These are phyloP conservation scores for Phaeosphaeriaceae sp. DNA, from an alignment of 2,329 filamentous ascomycete genomes.

Conservation along the genomic window DNA sequence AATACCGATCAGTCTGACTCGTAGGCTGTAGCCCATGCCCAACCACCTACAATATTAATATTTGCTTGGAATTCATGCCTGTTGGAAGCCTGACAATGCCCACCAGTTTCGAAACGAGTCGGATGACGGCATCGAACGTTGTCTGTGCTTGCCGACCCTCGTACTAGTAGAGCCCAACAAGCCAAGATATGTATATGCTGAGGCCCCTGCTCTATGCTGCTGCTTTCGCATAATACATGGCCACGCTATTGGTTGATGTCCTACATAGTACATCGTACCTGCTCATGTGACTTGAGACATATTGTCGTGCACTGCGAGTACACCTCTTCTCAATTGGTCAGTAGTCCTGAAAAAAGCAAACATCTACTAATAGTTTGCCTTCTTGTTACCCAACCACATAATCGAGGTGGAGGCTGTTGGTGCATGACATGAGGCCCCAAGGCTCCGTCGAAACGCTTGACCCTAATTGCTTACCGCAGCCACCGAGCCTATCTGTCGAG, in stretches of 20 bases:
- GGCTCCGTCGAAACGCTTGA: background rate
- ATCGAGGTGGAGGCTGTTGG: no score
- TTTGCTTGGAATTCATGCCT: no score
- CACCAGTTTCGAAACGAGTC: background rate
- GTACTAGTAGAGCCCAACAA: constrained; percentile 3
- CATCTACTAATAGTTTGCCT: no score
- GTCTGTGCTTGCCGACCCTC: background rate
- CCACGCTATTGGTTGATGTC: no score
- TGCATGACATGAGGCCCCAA: background rate
- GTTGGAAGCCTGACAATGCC: no score
- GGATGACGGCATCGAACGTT: constrained; percentile 24
- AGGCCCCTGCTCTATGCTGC: background rate
- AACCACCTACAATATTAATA: background rate
- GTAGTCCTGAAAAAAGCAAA: no score
- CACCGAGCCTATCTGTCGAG: background rate
- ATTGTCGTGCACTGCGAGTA: no score
- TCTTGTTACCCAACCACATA: no score
- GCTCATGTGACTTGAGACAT: no score
- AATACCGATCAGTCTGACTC: constrained; percentile 9
- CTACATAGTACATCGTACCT: no score
- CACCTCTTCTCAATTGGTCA: no score
- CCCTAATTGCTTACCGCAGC: background rate
- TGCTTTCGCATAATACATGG: no score
- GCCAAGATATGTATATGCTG: constrained; percentile 7
- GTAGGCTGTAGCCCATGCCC: constrained; percentile 1